Conservation (phyloP, 1,284 basidiomycete species). For the Mycena citricolor region DNA sequence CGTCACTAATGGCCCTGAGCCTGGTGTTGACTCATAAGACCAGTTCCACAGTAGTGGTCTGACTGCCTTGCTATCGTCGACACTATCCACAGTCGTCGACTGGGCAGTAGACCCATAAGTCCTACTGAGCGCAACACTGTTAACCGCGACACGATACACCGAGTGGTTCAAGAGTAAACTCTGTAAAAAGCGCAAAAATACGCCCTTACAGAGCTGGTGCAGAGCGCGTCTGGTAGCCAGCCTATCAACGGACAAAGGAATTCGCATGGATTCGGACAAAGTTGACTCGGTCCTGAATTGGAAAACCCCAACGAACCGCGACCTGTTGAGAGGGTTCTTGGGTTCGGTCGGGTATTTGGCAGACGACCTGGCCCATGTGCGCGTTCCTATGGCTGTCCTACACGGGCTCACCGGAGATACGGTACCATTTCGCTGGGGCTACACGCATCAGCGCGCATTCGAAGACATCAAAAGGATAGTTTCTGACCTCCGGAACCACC, state of each 20-base stretch:
- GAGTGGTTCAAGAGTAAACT: no score
- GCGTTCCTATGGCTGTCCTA: slow-evolving; percentile 25
- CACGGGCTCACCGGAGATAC: slow-evolving; percentile 19
- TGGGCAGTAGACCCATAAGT: no score
- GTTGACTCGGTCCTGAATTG: slow-evolving; percentile 30
- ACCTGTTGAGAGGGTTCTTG: slow-evolving; percentile 21
- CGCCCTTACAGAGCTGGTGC: no score
- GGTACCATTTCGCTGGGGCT: slow-evolving; percentile 24
- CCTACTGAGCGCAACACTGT: no score
- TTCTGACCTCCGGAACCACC: slow-evolving; percentile 16
- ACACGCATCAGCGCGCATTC: slow-evolving; percentile 28
- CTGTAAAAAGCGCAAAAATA: no score
- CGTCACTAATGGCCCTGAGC: no score
- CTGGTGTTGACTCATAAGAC: no score
- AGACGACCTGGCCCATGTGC: slow-evolving; percentile 14
- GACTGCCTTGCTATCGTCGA: no score
- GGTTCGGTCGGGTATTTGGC: slow-evolving; percentile 25
- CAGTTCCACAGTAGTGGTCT: no score
- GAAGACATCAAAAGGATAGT: slow-evolving; percentile 25
- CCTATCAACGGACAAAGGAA: slow-evolving; percentile 29
- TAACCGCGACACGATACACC: no score
- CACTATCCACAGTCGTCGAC: no score
- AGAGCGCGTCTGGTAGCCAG: no score
- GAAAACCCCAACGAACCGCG: slow-evolving; percentile 24
- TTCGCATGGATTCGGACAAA: slow-evolving; percentile 34